A percentile compares a stretch with the other conserved stretches of the same genome.
phyloP scores from a whole-genome alignment of 805 yeast genomes.

The Maudiozyma saulgeensis region DNA sequence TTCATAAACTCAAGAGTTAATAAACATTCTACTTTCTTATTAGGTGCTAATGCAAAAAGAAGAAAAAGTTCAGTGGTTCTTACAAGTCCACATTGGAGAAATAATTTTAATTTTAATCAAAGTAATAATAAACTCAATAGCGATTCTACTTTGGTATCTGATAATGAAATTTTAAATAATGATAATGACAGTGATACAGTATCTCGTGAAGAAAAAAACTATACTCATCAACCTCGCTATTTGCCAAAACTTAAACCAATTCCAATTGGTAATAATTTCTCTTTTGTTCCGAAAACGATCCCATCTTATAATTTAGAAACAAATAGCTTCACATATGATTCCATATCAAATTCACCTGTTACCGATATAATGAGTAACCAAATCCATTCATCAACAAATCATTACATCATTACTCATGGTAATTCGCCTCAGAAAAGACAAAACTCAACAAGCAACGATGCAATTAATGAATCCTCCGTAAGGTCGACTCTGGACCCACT shows the following conservation, averaged over 20 bases:
- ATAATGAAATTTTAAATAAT: background rate
- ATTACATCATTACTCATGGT: background rate
- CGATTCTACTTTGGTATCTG: background rate
- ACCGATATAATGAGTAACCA: slow-evolving; percentile 2
- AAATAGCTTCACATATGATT: background rate
- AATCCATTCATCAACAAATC: background rate
- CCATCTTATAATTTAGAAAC: background rate
- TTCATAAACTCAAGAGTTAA: background rate
- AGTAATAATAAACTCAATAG: background rate
- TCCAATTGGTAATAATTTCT: background rate
- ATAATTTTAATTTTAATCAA: background rate
- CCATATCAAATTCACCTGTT: background rate
- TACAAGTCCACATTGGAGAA: background rate
- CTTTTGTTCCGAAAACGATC: background rate
- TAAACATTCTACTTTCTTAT: background rate
- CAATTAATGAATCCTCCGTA: slow-evolving; percentile 22
- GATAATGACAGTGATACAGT: background rate
- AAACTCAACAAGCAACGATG: slow-evolving; percentile 1
- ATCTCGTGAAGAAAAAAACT: background rate
- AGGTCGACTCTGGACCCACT: slow-evolving; percentile 20
- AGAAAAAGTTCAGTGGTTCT: background rate
- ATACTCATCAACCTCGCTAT: background rate
- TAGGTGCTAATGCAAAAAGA: background rate
- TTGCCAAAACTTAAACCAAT: background rate
- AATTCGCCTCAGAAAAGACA: background rate